phyloP scores from a whole-genome alignment of 2,329 filamentous ascomycete species.

The Colletotrichum sp. region DNA sequence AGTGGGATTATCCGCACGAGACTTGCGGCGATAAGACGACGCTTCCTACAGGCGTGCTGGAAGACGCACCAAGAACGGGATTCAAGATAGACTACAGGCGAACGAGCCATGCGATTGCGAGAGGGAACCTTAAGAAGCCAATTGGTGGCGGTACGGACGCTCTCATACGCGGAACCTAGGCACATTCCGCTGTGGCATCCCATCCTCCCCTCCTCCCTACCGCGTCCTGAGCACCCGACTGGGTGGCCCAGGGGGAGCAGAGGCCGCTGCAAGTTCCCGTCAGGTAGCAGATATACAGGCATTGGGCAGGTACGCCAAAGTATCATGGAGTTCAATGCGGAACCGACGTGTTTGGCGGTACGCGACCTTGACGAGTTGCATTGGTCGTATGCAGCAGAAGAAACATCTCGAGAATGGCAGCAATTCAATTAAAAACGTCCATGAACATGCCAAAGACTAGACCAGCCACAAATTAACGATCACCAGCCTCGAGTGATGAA shows the following conservation, averaged over 20 bases:
- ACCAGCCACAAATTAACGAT: not conserved
- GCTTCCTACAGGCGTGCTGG: not conserved
- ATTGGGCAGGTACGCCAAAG: not conserved
- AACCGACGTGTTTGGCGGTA: not conserved
- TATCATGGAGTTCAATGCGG: not conserved
- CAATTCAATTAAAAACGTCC: not conserved
- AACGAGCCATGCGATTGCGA: slow-evolving; percentile 17
- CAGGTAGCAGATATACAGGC: slow-evolving; percentile 11
- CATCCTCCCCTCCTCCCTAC: not conserved
- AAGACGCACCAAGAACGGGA: not conserved
- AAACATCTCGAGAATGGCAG: not conserved
- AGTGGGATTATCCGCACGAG: not conserved
- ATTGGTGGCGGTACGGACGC: slow-evolving; percentile 4
- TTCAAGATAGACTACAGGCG: not conserved
- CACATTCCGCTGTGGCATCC: not conserved
- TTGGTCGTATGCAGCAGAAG: not conserved
- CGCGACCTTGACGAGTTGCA: not conserved
- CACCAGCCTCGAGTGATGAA: not conserved
- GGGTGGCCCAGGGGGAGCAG: not conserved
- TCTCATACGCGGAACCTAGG: not conserved
- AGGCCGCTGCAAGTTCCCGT: slow-evolving; percentile 15
- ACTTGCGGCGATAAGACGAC: not conserved
- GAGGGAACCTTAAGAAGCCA: slow-evolving; percentile 7
- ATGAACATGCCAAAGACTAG: not conserved
- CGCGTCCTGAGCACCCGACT: not conserved